phyloP scores from a whole-genome alignment of 1,284 basidiomycete species.

The Heterobasidion parviporum region DNA sequence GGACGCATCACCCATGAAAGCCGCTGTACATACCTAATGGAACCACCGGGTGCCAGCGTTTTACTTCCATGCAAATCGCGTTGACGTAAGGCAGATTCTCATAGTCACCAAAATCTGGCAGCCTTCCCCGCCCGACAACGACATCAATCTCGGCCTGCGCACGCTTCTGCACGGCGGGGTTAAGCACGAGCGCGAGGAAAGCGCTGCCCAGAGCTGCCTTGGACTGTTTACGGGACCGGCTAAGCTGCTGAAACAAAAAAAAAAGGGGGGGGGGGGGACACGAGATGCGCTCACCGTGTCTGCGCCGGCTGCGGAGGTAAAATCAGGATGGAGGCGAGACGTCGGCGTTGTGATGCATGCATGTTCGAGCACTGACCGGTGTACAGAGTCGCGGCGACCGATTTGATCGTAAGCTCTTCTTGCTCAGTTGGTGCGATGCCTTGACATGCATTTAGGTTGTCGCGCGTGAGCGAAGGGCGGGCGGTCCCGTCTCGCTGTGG shows the following conservation, averaged over 20 bases:
- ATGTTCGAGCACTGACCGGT: neutral
- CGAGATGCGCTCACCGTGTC: neutral
- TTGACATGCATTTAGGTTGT: neutral
- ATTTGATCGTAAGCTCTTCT: neutral
- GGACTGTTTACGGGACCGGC: neutral
- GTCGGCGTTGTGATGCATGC: too few species aligned
- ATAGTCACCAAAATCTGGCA: conserved; percentile 16
- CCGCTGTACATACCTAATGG: conserved; percentile 7
- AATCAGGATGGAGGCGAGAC: neutral
- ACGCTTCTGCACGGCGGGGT: conserved; percentile 16
- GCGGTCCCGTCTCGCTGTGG: neutral
- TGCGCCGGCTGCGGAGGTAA: neutral
- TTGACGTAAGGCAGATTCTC: conserved; percentile 6
- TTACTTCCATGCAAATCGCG: conserved; percentile 18
- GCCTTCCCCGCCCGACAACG: conserved; percentile 14
- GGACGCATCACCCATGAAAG: neutral
- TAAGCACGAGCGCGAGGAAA: conserved; percentile 15
- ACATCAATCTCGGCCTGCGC: conserved; percentile 19
- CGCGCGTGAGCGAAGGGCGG: neutral
- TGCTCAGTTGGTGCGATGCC: neutral
- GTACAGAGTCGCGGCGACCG: neutral
- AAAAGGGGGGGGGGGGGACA: neutral
- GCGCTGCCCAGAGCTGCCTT: conserved; percentile 3
- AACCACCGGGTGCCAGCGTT: conserved; percentile 12
- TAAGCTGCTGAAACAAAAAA: too few species aligned